Base-by-base conservation (phyloP, 331 rosid genomes). In the Stylosanthes scabra region DNA sequence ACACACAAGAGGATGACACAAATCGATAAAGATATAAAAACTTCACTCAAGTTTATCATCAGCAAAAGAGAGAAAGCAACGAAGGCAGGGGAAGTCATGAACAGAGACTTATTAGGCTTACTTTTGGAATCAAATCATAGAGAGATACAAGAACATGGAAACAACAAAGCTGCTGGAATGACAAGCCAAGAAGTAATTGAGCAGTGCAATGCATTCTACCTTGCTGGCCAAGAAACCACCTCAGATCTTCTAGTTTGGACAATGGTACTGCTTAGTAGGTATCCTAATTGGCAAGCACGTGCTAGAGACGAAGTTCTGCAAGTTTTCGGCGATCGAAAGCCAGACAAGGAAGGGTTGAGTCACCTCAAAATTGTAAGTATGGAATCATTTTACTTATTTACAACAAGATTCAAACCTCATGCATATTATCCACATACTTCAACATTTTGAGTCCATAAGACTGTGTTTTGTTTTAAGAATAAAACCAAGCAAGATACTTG, bases 211-310 rank as follows among this genome's bases (percentile, higher is more conserved):
- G 52, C 70, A 3, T 87, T 78, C 78, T 74, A 74, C 78, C 10
- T 85, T 68, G 88, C 78, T 0, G 88, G 90, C 2, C 83, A 85
- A 75, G 93, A 80, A 59, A 84, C 78, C 28, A 54, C 64, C 7
- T 42, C 65, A 0, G 31, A n/a, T 63, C 29, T 74, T 8, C 58
- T 74, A 10, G 65, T 63, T 63, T 74, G 78, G 78, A 74, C 78
- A 52, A 25, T 74, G 58, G 10, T 74, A 3, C 25, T 74, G 11
- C 27, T 74, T 71, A 28, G 64, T 63, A 63, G 64, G 37, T 42
- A 51, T 14, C 65, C 72, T 54, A 9, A 63, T 41, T 74, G 79
- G 72, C 79, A 74, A 55, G 39, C 47, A 14, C 66, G 49, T 54
- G 79, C 79, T 4, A 74, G 79, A 31, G 39, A 74, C 16, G 79